Percentiles rank a stretch among this genome's conserved stretches.
These are phyloP conservation scores for Neurospora sp. DNA, from an alignment of 2,329 filamentous ascomycete species.

Conservation along the genomic window DNA sequence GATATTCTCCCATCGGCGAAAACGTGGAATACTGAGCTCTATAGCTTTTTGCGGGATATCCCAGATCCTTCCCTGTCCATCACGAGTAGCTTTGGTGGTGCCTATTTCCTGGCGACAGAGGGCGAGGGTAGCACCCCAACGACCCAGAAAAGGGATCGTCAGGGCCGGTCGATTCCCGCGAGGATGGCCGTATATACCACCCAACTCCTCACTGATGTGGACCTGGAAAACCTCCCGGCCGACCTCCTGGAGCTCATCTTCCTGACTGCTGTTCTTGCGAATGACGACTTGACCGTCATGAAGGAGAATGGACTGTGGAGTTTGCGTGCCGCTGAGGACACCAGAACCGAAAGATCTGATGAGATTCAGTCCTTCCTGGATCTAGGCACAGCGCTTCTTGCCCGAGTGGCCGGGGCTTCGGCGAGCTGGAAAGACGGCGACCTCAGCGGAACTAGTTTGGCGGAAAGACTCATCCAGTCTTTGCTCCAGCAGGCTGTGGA, in stretches of 20 bases:
- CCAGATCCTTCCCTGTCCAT: conserved; percentile 60
- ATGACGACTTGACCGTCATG: conserved; percentile 42
- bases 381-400: conserved; percentile 29
- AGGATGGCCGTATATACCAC: conserved; percentile 65
- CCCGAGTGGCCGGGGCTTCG: conserved; percentile 22
- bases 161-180: conserved; percentile 61
- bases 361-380: conserved; percentile 36
- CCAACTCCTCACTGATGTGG: conserved; percentile 39
- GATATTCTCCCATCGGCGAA: conserved; percentile 53
- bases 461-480: conserved; percentile 32
- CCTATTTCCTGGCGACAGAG: conserved; percentile 50
- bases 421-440: conserved; percentile 28
- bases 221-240: conserved; percentile 31
- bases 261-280: conserved; percentile 39
- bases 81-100: conserved; percentile 61
- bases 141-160: conserved; percentile 45
- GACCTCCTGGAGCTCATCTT: conserved; percentile 43
- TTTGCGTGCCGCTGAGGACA: conserved; percentile 25
- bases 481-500: conserved; percentile 33
- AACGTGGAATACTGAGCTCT: conserved; percentile 57
- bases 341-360: conserved; percentile 12
- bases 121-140: conserved; percentile 12
- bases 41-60: conserved; percentile 38
- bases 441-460: conserved; percentile 23
- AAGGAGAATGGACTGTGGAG: conserved; percentile 37